These are phyloP conservation scores for Volvariella volvacea DNA, from an alignment of 1,284 basidiomycete genomes.

Conservation along the genomic window DNA sequence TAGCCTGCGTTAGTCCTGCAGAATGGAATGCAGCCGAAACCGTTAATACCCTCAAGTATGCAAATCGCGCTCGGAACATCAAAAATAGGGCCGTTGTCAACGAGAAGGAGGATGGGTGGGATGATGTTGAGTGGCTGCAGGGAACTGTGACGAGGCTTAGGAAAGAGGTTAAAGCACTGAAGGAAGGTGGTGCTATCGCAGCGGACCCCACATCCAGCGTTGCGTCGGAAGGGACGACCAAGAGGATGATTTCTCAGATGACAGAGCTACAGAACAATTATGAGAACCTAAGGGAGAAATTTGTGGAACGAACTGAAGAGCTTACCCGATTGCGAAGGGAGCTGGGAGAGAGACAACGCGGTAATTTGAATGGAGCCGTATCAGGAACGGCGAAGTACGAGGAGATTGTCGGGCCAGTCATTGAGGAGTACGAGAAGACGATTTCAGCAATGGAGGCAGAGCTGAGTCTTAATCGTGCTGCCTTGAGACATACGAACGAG, in stretches of 20 bases:
- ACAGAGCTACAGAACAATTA: conserved; percentile 77
- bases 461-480: conserved; percentile 83
- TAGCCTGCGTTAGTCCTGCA: conserved; percentile 93
- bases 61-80: conserved; percentile 95
- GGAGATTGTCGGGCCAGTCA: conserved; percentile 95
- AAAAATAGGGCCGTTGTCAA: conserved; percentile 92
- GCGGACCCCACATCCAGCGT: conserved; percentile 21
- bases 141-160: conserved; percentile 77
- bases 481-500: conserved; percentile 85
- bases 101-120: conserved; percentile 97
- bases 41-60: conserved; percentile 96
- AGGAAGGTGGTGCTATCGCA: conserved; percentile 45
- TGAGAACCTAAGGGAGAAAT: conserved; percentile 78
- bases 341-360: conserved; percentile 65
- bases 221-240: conserved; percentile 50
- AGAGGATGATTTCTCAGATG: conserved; percentile 72
- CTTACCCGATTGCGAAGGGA: conserved; percentile 72
- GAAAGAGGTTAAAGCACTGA: conserved; percentile 76
- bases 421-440: conserved; percentile 98
- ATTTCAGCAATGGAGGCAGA: conserved; percentile 94
- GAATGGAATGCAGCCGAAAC: conserved; percentile 97
- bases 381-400: conserved; percentile 83
- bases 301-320: conserved; percentile 82
- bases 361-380: conserved; percentile 52
- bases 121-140: conserved; percentile 96